Conservation (phyloP, 306 rosid species). For the Phaseolus lunatus region DNA sequence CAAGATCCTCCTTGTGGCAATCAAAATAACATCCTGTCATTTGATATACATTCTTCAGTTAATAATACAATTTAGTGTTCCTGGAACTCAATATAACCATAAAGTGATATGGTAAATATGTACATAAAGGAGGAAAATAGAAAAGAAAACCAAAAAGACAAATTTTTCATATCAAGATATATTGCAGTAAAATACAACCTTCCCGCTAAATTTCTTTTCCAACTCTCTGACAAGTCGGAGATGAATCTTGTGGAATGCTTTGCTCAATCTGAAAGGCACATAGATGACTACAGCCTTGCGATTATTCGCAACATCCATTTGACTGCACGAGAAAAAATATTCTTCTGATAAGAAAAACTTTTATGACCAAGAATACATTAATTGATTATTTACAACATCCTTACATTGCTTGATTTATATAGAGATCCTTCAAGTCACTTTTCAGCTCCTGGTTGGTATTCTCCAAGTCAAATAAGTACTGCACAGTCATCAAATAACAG, state of each 20-base stretch:
- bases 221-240: conserved; percentile 73
- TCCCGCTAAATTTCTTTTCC: conserved; percentile 83
- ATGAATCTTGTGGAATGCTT: conserved; percentile 74
- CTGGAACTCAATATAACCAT: not conserved
- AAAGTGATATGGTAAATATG: not conserved
- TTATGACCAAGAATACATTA: not conserved
- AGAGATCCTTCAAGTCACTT: conserved; percentile 79
- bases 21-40: conserved; percentile 66
- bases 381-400: conserved; percentile 6
- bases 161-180: not conserved
- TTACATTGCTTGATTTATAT: conserved; percentile 69
- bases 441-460: conserved; percentile 77
- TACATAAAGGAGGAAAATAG: not conserved
- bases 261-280: conserved; percentile 75
- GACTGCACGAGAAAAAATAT: conserved; percentile 49
- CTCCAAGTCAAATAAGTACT: conserved; percentile 81
- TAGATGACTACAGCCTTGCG: conserved; percentile 76
- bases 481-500: conserved; percentile 28
- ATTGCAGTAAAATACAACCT: conserved; percentile 50
- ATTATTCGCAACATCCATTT: conserved; percentile 66
- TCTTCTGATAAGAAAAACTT: not conserved
- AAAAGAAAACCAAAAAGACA: not conserved
- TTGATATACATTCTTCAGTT: not conserved
- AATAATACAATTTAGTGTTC: not conserved
- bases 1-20: conserved; percentile 74